Evolutionary conservation across 768 basidiomycete genomes (phyloP), one percentile per base, ranked within the genome.

Genomic region (Trametes cinnabarina): DNA sequence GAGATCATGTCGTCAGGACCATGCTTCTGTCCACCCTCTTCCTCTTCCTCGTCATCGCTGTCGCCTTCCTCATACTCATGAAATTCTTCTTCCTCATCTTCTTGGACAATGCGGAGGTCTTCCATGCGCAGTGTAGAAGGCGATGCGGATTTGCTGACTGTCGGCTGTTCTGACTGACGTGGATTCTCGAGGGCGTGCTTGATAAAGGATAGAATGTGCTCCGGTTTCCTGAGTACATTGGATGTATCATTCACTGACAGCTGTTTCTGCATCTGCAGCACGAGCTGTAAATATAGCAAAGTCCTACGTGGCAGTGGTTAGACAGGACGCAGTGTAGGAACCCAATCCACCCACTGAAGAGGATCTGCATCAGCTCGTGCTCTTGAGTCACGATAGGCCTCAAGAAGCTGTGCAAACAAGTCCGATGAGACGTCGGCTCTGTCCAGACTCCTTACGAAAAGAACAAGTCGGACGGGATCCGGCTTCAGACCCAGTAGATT

Each of bases 161-260:
- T 25, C 53, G 32, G 26, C 35, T 55, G 40, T 19, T 52, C 51
- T 54, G 50, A 17, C 43, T 51, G 52, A 7, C n/a, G 57, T 57
- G 60, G 62, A 28, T 12, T 49, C 47, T 85, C 82, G 4, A 97
- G 73, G 1, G 89, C 88, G 57, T 92, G 85, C 54, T 87, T 88
- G 23, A 98, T 78, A 67, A 97, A 97, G 2, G 81, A 76, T n/a
- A 98, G 70, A 10, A 95, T 79, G 55, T 94, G 85, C 10, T 79
- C 79, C 0, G 91, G 88, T 57, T 87, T 82, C 42, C 70, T 72
- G 34, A 86, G 73, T 28, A 94, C 82, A 58, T 79, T 85, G 3
- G 80, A 77, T 15, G 77, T 72, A 17, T 80, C 77, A 20, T 80
- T 79, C 40, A 78, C 75, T 0, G 85, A 80, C 4, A 92, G 73